A percentile compares a stretch with the other conserved stretches of the same genome.
These are phyloP conservation scores for Fusarium verticillioides DNA, from an alignment of 2,329 filamentous ascomycete species.

Conservation along the genomic window DNA sequence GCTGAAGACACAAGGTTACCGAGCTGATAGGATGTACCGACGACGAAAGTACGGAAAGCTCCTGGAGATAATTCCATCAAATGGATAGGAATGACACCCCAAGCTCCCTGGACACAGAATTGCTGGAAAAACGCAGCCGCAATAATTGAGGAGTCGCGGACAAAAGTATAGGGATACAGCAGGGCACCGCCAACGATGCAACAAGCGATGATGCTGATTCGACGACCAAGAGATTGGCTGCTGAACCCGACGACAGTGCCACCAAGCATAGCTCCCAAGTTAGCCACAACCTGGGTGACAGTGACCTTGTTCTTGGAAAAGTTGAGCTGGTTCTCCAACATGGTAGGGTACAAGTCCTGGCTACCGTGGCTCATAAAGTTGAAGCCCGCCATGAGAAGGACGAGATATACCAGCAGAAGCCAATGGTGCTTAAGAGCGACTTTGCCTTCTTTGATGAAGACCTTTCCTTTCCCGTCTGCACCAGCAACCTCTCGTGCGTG, in stretches of 20 bases:
- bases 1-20: slow-evolving; percentile 78
- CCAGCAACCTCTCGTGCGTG: slow-evolving; percentile 64
- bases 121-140: slow-evolving; percentile 87
- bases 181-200: slow-evolving; percentile 76
- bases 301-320: slow-evolving; percentile 69
- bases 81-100: slow-evolving; percentile 81
- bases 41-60: slow-evolving; percentile 78
- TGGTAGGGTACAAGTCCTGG: slow-evolving; percentile 70
- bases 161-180: slow-evolving; percentile 85
- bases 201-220: slow-evolving; percentile 74
- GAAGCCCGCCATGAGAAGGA: slow-evolving; percentile 89
- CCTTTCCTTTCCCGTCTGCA: slow-evolving; percentile 50
- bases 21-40: slow-evolving; percentile 80
- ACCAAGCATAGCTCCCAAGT: slow-evolving; percentile 76
- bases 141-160: slow-evolving; percentile 70
- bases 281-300: slow-evolving; percentile 77
- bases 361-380: slow-evolving; percentile 91
- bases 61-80: slow-evolving; percentile 81
- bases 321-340: slow-evolving; percentile 66
- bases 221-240: slow-evolving; percentile 75
- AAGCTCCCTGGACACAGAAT: slow-evolving; percentile 81
- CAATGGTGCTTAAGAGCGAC: slow-evolving; percentile 83
- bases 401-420: slow-evolving; percentile 82
- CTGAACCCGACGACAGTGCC: slow-evolving; percentile 74
- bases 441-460: slow-evolving; percentile 81